Percentiles rank a stretch among this genome's conserved stretches.
phyloP scores from a whole-genome alignment of 495 filamentous ascomycete genomes.

The Friedmanniomyces endolithicus region DNA sequence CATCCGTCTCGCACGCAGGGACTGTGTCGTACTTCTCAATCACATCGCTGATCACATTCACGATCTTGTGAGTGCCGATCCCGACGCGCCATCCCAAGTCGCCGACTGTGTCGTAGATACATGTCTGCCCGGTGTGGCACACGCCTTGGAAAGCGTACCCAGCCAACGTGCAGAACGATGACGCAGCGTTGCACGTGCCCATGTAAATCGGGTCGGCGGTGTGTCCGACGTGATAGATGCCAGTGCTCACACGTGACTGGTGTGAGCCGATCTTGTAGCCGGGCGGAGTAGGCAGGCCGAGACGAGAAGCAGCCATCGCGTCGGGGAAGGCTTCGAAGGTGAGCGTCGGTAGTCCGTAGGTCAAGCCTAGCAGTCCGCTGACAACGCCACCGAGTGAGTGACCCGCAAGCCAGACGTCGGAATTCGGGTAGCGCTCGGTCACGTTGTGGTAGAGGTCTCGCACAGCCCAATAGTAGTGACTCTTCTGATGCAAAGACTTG shows the following conservation, averaged over 20 bases:
- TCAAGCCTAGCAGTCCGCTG: constrained; percentile 72
- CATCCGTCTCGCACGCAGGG: constrained; percentile 57
- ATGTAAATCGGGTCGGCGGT: constrained; percentile 93
- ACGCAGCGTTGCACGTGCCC: constrained; percentile 83
- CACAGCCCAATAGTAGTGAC: constrained; percentile 78
- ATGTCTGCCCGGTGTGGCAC: constrained; percentile 80
- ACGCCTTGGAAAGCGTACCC: constrained; percentile 88
- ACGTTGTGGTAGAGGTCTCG: constrained; percentile 85
- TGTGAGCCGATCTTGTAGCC: constrained; percentile 55
- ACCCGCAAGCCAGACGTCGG: constrained; percentile 76
- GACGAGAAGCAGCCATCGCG: constrained; percentile 68
- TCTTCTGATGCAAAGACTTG: constrained; percentile 61
- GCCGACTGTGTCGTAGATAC: constrained; percentile 78
- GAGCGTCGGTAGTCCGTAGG: constrained; percentile 73
- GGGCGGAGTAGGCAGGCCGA: constrained; percentile 80
- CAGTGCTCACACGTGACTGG: constrained; percentile 57
- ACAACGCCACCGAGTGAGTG: constrained; percentile 88
- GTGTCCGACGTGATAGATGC: constrained; percentile 86
- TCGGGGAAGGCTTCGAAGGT: constrained; percentile 88
- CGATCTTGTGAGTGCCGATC: constrained; percentile 74
- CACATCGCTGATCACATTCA: constrained; percentile 71
- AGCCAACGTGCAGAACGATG: constrained; percentile 75
- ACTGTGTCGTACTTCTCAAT: constrained; percentile 67
- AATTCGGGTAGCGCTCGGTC: constrained; percentile 70
- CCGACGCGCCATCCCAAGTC: constrained; percentile 85